A percentile compares a stretch with the other conserved stretches of the same genome.
Conservation (phyloP, 805 yeast species). For the Priceomyces medius region DNA sequence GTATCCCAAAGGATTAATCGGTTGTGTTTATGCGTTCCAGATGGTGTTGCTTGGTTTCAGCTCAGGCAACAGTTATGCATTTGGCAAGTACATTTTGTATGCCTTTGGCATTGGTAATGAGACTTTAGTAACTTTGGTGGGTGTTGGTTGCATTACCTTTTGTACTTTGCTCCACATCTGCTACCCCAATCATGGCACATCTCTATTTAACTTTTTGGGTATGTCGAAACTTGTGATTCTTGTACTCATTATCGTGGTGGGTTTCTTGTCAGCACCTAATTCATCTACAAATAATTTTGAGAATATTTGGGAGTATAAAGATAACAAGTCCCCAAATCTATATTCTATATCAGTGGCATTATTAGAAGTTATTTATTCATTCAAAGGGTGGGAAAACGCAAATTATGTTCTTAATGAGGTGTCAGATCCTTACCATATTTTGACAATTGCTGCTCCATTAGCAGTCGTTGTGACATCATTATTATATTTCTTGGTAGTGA, state of each 20-base stretch:
- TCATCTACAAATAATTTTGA: conserved; percentile 22
- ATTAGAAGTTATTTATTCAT: conserved; percentile 59
- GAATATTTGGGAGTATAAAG: conserved; percentile 31
- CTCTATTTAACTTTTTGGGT: conserved; percentile 54
- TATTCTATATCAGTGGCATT: conserved; percentile 58
- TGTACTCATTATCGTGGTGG: conserved; percentile 48
- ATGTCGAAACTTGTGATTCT: conserved; percentile 52
- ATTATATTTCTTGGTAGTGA: conserved; percentile 55
- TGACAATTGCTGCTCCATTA: conserved; percentile 59
- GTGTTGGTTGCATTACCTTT: conserved; percentile 46
- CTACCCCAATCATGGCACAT: conserved; percentile 50
- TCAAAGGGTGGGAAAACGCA: conserved; percentile 71
- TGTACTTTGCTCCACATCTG: conserved; percentile 48
- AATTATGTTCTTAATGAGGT: conserved; percentile 62
- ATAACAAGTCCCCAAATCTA: conserved; percentile 25
- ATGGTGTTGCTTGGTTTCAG: conserved; percentile 60
- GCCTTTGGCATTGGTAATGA: conserved; percentile 25
- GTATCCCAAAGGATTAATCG: conserved; percentile 32
- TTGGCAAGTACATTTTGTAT: conserved; percentile 56
- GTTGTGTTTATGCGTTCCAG: conserved; percentile 47
- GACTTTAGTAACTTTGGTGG: conserved; percentile 46
- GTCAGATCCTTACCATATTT: conserved; percentile 53
- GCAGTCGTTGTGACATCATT: conserved; percentile 53
- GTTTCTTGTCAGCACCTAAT: conserved; percentile 29
- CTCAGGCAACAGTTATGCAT: conserved; percentile 63